Base-by-base conservation (phyloP, 2,329 filamentous ascomycete genomes). In the Sclerotinia borealis region DNA sequence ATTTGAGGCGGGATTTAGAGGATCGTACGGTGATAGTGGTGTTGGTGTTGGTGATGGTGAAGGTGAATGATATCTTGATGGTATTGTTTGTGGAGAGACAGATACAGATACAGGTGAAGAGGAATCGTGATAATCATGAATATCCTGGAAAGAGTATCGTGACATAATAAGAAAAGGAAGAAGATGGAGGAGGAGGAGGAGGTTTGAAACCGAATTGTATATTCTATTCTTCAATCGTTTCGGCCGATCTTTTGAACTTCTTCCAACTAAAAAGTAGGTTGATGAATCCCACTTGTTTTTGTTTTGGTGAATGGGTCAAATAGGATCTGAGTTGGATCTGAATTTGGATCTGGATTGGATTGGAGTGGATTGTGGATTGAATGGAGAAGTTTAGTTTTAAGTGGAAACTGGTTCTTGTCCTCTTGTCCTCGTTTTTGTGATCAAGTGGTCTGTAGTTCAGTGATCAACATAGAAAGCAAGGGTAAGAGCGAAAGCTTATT, bases 211-310 rank as follows among this genome's bases (percentile, higher is more conserved):
- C n/a, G 19, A 59, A 47, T 4, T 29, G 34, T 29, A 39, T 27
- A n/a, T 49, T 49, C 47, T n/a, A 25, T 27, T 27, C 37, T n/a
- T 43, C 25, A 19, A 25, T 39, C 47, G 29, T 41, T 51, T 60
- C 34, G 36, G 45, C 31, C 47, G 58, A 51, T 60, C 56, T 37
- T 50, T 50, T 59, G 15, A 43, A 19, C 17, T 22, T 31, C 25
- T 60, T 51, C 22, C 29, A 50, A 50, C n/a, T 36, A 59, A 59
- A 59, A 45, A 58, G 54, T 36, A 25, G 49, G 49, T 36, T 17
- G 19, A 29, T n/a, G 10, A 51, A 51, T 51, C 49, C 49, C 49
- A 36, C 31, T 51, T 51, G 49, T 15, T 17, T 51, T 22, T n/a
- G 13, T 22, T 17, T 17, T 11, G 29, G 45, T 25, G 25, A 22